Conservation (phyloP, 2,329 filamentous ascomycete genomes). For the Fusarium austroafricanum region DNA sequence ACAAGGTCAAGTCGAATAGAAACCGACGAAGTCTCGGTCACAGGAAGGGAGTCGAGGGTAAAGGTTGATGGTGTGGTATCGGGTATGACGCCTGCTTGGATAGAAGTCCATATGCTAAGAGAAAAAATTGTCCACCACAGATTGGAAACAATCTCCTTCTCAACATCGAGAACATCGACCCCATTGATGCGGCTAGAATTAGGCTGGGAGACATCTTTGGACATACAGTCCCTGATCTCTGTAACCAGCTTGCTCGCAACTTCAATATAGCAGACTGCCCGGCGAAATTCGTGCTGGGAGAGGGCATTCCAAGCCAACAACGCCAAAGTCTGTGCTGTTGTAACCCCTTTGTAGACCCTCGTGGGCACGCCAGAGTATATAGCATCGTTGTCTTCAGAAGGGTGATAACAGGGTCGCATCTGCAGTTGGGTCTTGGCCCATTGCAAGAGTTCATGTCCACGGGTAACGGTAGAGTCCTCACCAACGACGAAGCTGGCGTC, state of each 20-base stretch:
- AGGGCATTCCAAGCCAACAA: conserved; percentile 54
- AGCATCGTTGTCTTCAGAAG: conserved; percentile 34
- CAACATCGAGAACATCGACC: conserved; percentile 54
- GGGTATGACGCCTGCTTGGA: conserved; percentile 51
- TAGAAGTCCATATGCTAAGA: conserved; percentile 53
- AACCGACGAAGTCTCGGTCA: conserved; percentile 46
- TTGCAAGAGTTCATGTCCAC: conserved; percentile 49
- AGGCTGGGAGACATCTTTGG: conserved; percentile 42
- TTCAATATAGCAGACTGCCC: conserved; percentile 52
- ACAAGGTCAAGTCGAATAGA: conserved; percentile 51
- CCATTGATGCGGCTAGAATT: conserved; percentile 55
- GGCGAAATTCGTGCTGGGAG: conserved; percentile 48
- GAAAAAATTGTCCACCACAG: conserved; percentile 56
- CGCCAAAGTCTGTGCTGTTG: conserved; percentile 51
- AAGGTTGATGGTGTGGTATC: conserved; percentile 40
- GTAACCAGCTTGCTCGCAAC: conserved; percentile 49
- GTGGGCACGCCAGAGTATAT: conserved; percentile 48
- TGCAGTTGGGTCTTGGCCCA: conserved; percentile 52
- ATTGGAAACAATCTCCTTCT: conserved; percentile 54
- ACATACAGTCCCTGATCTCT: conserved; percentile 50
- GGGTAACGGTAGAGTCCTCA: conserved; percentile 43
- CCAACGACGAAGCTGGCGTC: conserved; percentile 53
- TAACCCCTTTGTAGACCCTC: conserved; percentile 49
- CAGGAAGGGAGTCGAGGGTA: conserved; percentile 47
- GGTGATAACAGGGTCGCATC: conserved; percentile 41